Base-by-base conservation (phyloP, 208 protist species). In the Spongospora subterranea region DNA sequence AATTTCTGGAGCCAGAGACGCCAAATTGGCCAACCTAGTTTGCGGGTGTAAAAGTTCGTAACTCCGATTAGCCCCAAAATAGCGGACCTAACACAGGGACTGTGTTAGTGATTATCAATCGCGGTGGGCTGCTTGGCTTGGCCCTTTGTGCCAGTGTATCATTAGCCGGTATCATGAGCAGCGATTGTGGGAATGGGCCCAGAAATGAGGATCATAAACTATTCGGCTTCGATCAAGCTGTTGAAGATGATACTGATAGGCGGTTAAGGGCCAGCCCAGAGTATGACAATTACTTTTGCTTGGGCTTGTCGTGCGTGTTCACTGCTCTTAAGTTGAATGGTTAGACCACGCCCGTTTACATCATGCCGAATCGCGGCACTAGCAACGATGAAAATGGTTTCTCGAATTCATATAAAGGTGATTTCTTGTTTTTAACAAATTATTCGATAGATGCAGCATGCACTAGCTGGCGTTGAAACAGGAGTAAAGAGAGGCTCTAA, bases 371-470 rank as follows among this genome's bases (percentile, higher is more conserved):
- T 91, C 39, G 65, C 90, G 13, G 90, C 90, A 13, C 39, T 91
- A 45, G 90, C 90, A 0, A 54, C 90, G 11, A 91, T 91, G 90
- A 88, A 90, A 39, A 91, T 91, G 90, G 40, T 91, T 32, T 82
- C 6, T 6, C n/a, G n/a, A 35, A 43, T 82, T 35, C 6, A 45
- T 43, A 20, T n/a, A 43, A n/a, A 45, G n/a, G 17, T 35, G 71
- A 35, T 6, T 43, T 43, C 11, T 6, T 40, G 6, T 43, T 35
- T 82, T 35, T 65, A 29, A 65, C 54, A 29, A 32, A 17, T 17
- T 65, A 17, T 65, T n/a, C n/a, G n/a, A n/a, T n/a, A 82, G 71
- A 82, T 82, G 71, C 6, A 82, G 71, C 71, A 82, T 43, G 71
- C 71, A 20, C n/a, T 82, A 35, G 6, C n/a, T 35, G 71, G 71